Percentiles rank a stretch among this genome's conserved stretches.
phyloP scores from a whole-genome alignment of 352 stramenopile species.

The Globisporangium nunn region DNA sequence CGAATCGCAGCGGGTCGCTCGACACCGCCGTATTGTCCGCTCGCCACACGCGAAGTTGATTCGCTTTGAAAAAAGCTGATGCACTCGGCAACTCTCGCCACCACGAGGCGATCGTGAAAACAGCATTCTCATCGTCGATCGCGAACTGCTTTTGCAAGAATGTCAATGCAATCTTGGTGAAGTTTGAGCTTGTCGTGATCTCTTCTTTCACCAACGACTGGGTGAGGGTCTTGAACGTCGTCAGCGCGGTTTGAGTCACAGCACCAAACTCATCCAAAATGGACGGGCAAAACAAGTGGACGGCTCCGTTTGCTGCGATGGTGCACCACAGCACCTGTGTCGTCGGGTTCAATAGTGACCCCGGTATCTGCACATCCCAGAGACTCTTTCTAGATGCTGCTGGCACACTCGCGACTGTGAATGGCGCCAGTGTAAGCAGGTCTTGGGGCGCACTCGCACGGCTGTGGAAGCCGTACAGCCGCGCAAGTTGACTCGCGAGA shows the following conservation, averaged over 20 bases:
- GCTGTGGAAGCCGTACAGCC: conserved; percentile 20
- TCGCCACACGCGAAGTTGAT: conserved; percentile 35
- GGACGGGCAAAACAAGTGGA: conserved; percentile 19
- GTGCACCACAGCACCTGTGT: conserved; percentile 43
- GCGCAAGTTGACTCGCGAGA: conserved; percentile 18
- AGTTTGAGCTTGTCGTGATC: conserved; percentile 26
- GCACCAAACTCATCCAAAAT: conserved; percentile 34
- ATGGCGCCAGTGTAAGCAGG: conserved; percentile 7
- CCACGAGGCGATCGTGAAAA: conserved; percentile 31
- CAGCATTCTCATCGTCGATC: conserved; percentile 17
- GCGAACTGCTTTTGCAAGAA: conserved; percentile 29
- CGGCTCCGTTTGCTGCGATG: conserved; percentile 13
- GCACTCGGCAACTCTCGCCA: conserved; percentile 23
- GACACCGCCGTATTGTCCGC: conserved; percentile 6
- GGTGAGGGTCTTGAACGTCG: conserved; percentile 23
- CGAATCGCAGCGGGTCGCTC: conserved; percentile 32
- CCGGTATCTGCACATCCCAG: conserved; percentile 28
- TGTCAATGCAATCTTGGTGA: conserved; percentile 28
- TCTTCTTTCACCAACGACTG: conserved; percentile 19
- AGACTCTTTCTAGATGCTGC: conserved; percentile 24
- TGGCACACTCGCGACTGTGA: conserved; percentile 8
- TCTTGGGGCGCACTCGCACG: conserved; percentile 4
- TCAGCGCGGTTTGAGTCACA: conserved; percentile 16
- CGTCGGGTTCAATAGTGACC: conserved; percentile 40
- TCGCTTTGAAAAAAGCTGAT: conserved; percentile 40